Base-by-base conservation (phyloP, 176 grass and related monocot species). In the Typha latifolia region DNA sequence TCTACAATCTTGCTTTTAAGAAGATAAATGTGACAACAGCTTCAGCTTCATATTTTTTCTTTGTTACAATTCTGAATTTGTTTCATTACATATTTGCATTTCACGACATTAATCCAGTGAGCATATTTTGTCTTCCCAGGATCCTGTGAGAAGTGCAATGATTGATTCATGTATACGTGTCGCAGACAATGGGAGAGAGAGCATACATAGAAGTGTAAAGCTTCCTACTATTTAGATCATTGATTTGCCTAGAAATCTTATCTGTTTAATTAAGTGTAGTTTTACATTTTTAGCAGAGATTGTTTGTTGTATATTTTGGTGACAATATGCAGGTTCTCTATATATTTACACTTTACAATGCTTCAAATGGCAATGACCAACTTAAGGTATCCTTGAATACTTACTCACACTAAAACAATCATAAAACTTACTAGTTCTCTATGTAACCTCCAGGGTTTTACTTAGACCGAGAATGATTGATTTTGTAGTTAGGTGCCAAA, bases 311-410 rank as follows among this genome's bases (percentile, higher is more conserved):
- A 22, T 62, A 32, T 63, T 53, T 74, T 12, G 20, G 12, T 34
- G 19, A 51, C 21, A 51, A 63, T 73, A 72, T 72, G 29, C 82
- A 91, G 93, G 78, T 84, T 55, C 89, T 96, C 76, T 96, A 91
- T 75, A 89, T 89, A 84, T 89, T 96, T 80, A 96, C 92, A 62
- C 74, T 96, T 43, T 88, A 88, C 78, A 96, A 84, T 72, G 75
- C 85, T 77, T 84, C 88, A 70, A 96, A 91, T 49, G 82, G 85
- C 68, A 89, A 77, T 32, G 85, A 96, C 66, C 85, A 83, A 75
- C 72, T 96, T 65, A 96, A 91, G 88, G 92, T 96, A 80, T 43
- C 13, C 31, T 49, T 13, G 55, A 64, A 19, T 77, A 67, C 32
- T 51, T 20, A 15, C 51, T 53, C n/a, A 57, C 57, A 20, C 55